Evolutionary conservation across 192 early-diverging fungal species (phyloP), one percentile per base, ranked within the genome.

Genomic region (Gaertneriomyces sp.): DNA sequence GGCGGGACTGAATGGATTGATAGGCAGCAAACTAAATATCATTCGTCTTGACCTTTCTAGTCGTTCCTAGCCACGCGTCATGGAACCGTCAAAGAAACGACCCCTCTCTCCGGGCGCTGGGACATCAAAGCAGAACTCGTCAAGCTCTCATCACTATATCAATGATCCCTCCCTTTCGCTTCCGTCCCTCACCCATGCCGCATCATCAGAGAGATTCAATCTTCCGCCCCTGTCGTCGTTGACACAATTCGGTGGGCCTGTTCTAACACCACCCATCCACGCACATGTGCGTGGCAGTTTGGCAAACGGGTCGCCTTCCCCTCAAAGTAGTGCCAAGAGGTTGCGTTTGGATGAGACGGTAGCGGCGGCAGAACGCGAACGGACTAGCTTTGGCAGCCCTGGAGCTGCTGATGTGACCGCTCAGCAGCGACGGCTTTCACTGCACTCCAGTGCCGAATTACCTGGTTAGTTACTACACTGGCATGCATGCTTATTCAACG

Each of bases 201-300:
- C 66, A n/a, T 58, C 57, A 14, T 59, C 66, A 12, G 58, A 58
- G n/a, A 58, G 58, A 17, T 60, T 51, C 49, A 58, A 68, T 14
- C 42, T 68, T 16, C 66, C 66, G 38, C 66, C 66, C 11, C 58
- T 68, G 11, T 68, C 66, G 16, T 20, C 66, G 11, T 45, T 45
- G 14, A 16, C 43, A n/a, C 2, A n/a, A 7, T 52, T 41, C 25
- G 47, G 16, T 4, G 57, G 66, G 2, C 55, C 16, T 6, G 45
- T 58, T 12, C 66, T 49, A 14, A 55, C 66, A 9, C 55, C 54
- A 6, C 39, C 54, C 38, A 16, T 56, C 39, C 54, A 56, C 39
- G 54, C 20, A 39, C 54, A 56, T 56, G 12, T 56, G 33, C 4
- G 54, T 12, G 38, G 54, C 38, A 39, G 54, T 49, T n/a, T 49